Conservation (phyloP, 257 asterid genomes). For the Primulina tabacum region DNA sequence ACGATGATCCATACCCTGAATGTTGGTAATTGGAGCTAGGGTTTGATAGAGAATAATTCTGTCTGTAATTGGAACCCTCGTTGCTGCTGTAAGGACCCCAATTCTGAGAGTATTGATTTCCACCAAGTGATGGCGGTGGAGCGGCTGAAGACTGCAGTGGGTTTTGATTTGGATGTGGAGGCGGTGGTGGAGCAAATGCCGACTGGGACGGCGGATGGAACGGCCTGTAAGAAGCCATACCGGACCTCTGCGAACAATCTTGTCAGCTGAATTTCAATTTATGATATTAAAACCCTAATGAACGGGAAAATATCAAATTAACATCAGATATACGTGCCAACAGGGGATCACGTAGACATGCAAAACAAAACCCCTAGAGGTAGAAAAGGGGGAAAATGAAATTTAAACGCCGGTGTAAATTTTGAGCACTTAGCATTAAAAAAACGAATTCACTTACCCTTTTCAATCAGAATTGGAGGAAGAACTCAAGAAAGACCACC, state of each 20-base stretch:
- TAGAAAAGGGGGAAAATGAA: constrained; percentile 13
- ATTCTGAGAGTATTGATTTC: constrained; percentile 40
- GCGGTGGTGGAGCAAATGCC: constrained; percentile 55
- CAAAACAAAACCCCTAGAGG: constrained; percentile 26
- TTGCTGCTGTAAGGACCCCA: constrained; percentile 43
- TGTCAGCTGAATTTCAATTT: background rate
- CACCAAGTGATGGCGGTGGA: constrained; percentile 38
- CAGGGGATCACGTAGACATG: constrained; percentile 1
- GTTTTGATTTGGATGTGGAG: constrained; percentile 50
- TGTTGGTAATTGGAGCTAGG: constrained; percentile 44
- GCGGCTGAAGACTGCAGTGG: constrained; percentile 49
- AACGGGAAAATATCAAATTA: background rate
- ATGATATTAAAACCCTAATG: constrained; percentile 11
- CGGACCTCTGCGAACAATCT: constrained; percentile 19
- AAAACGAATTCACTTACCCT: constrained; percentile 4
- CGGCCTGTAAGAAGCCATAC: constrained; percentile 91
- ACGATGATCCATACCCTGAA: constrained; percentile 38
- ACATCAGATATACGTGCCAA: constrained; percentile 8
- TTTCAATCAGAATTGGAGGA: constrained; percentile 10
- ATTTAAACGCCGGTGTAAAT: background rate
- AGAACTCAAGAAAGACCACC: constrained; percentile 5
- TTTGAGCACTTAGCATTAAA: background rate
- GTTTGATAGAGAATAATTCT: constrained; percentile 49
- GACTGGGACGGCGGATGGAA: constrained; percentile 70
- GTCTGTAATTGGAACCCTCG: constrained; percentile 36